Evolutionary conservation across 768 basidiomycete genomes (phyloP), one percentile per base, ranked within the genome.

Genomic region (Rhodotorula sphaerocarpa): DNA sequence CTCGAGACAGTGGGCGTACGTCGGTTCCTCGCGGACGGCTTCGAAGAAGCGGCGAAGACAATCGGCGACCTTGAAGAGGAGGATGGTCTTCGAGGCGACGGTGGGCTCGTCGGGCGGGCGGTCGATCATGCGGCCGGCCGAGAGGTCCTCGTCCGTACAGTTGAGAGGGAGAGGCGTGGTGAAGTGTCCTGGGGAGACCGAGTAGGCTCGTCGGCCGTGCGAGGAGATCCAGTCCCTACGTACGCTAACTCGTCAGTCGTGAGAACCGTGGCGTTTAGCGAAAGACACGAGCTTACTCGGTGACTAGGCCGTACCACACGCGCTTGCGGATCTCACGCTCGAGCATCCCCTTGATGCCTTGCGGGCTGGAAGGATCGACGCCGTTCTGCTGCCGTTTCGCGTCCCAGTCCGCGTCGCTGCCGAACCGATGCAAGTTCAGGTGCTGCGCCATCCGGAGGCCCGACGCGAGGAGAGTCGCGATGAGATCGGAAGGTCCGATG

Each of bases 111-210:
- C 54, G 2, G 23, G 33, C 14, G 68, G 30, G 16, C 63, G 61
- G 3, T 36, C 41, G 51, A 66, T 21, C 25, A 57, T 25, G 44
- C 33, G 7, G 27, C 68, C 68, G 12, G 41, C 20, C 1, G 60
- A 34, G 41, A 69, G 61, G 39, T 69, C 68, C 1, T 43, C 28
- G 31, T 69, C 68, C 58, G 53, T 61, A 20, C 57, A 59, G 34
- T 69, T 69, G 50, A 52, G n/a, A 5, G 68, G 68, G 23, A 62
- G 63, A 4, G 68, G 68, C 4, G 68, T 69, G 2, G 64, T 59
- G 25, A 53, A 55, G 51, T 66, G 62, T 0, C 57, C 27, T 2
- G 68, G 64, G 21, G 47, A 56, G 53, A 69, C 59, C 34, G 54
- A 23, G 54, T 62, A 65, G 5, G 55, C 53, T 1, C 59, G 62